Conservation (phyloP, 2,329 filamentous ascomycete species). For the Fusarium tjaetaba region DNA sequence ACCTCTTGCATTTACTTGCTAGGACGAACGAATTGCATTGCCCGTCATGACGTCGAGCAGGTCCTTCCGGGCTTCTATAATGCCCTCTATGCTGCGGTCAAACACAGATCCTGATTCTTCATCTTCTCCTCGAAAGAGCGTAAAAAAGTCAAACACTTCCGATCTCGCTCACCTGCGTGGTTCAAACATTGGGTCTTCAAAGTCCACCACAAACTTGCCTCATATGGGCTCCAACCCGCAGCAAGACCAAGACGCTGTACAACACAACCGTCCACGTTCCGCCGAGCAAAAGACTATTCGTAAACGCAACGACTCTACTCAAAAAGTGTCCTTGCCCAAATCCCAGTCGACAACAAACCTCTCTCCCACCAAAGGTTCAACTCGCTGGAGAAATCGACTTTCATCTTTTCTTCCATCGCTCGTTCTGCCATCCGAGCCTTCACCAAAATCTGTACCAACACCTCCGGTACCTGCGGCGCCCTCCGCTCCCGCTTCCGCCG, state of each 20-base stretch:
- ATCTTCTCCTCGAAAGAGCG: slow-evolving; percentile 37
- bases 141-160: slow-evolving; percentile 39
- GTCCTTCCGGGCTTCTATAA: slow-evolving; percentile 52
- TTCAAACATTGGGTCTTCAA: slow-evolving; percentile 25
- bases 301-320: slow-evolving; percentile 26
- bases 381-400: slow-evolving; percentile 50
- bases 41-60: slow-evolving; percentile 59
- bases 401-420: slow-evolving; percentile 53
- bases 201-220: slow-evolving; percentile 25
- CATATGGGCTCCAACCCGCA: slow-evolving; percentile 17
- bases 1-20: neutral
- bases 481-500: slow-evolving; percentile 34
- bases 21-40: slow-evolving; percentile 9
- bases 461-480: slow-evolving; percentile 25
- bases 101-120: slow-evolving; percentile 44
- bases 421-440: slow-evolving; percentile 48
- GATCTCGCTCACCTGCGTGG: slow-evolving; percentile 39
- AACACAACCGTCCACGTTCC: slow-evolving; percentile 31
- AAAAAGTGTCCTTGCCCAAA: slow-evolving; percentile 27
- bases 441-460: slow-evolving; percentile 36
- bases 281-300: slow-evolving; percentile 32
- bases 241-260: slow-evolving; percentile 31
- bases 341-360: slow-evolving; percentile 33
- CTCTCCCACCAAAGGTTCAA: slow-evolving; percentile 22
- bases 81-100: slow-evolving; percentile 50